Base-by-base conservation (phyloP, 371 early-diverging fungal genomes). In the Conidiobolus coronatus region DNA sequence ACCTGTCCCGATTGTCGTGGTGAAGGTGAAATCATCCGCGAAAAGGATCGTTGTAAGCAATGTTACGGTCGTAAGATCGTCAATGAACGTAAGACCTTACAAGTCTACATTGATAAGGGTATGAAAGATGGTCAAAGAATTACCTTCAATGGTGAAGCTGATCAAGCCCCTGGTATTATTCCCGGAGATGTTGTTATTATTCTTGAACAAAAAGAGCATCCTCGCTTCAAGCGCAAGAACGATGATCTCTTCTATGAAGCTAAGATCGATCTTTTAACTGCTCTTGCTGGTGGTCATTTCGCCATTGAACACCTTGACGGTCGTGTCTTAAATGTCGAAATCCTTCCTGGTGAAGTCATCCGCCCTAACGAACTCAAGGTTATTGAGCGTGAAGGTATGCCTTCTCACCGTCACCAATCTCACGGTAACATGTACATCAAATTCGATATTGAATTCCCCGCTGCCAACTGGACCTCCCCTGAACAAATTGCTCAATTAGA, bases 361-460 rank as follows among this genome's bases (percentile, higher is more conserved):
- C 77, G 75, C 57, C 95, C 93, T 19, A 76, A 68, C 23, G 80
- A 81, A 55, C 64, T 79, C 42, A 93, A 90, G 68, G 69, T 70
- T 51, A 77, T 94, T 52, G 62, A 58, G 43, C 71, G 77, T 52
- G 90, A 96, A 65, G 97, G 97, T 47, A 92, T 97, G 93, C 98
- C 98, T 37, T 80, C 75, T 66, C 77, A 74, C 55, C 70, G 80
- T 20, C 87, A 87, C 43, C 85, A 83, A 55, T 74, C 77, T 55
- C 74, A 75, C 56, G 98, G 98, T 44, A 81, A 88, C 66, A 66
- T 97, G 20, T 87, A 78, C 62, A 60, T 95, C 55, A 72, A 77
- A 48, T 97, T 97, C 59, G 81, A 84, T 35, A 71, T 97, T 47
- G 76, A 75, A 55, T 97, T 97, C 77, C 98, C 98, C n/a, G 56